Evolutionary conservation across 2,329 filamentous ascomycete species (phyloP).

Genomic region (Fusarium papillatum): DNA sequence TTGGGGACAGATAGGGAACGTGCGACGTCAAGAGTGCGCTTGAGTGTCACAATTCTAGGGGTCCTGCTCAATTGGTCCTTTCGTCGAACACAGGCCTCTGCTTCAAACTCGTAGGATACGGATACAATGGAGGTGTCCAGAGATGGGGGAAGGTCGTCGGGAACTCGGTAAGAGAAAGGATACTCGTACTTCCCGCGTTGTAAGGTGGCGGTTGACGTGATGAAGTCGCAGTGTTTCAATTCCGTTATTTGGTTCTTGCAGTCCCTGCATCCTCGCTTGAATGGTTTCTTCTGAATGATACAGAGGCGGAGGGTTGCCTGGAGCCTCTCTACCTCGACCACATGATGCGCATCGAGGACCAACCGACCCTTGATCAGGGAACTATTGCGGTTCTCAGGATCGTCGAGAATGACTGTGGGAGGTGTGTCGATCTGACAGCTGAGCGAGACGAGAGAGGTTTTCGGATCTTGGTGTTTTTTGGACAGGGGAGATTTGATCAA

Average conservation of each 20-base stretch:
- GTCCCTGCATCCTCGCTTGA: constrained; percentile 22
- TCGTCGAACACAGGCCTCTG: constrained; percentile 70
- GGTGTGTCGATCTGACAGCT: constrained; percentile 20
- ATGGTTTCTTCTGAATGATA: constrained; percentile 22
- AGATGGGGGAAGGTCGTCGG: constrained; percentile 84
- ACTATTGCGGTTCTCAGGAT: background rate
- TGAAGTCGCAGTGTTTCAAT: constrained; percentile 28
- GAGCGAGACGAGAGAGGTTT: background rate
- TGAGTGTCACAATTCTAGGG: constrained; percentile 68
- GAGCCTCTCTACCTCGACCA: constrained; percentile 18
- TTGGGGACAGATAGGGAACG: constrained; percentile 81
- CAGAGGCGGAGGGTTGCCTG: constrained; percentile 7
- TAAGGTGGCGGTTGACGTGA: background rate
- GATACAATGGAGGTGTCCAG: constrained; percentile 79
- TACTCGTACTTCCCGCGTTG: constrained; percentile 59
- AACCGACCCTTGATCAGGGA: constrained; percentile 21
- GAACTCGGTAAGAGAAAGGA: constrained; percentile 88
- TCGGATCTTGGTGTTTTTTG: background rate
- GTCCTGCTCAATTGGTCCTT: constrained; percentile 54
- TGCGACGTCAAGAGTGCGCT: constrained; percentile 77
- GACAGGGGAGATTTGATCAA: constrained; percentile 21
- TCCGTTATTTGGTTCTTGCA: constrained; percentile 33
- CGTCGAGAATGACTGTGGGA: constrained; percentile 12
- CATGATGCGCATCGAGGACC: background rate
- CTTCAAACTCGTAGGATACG: constrained; percentile 84